A percentile compares a stretch with the other conserved stretches of the same genome.
phyloP scores from a whole-genome alignment of 306 rosid species.

The Astragalus glycyphyllos region DNA sequence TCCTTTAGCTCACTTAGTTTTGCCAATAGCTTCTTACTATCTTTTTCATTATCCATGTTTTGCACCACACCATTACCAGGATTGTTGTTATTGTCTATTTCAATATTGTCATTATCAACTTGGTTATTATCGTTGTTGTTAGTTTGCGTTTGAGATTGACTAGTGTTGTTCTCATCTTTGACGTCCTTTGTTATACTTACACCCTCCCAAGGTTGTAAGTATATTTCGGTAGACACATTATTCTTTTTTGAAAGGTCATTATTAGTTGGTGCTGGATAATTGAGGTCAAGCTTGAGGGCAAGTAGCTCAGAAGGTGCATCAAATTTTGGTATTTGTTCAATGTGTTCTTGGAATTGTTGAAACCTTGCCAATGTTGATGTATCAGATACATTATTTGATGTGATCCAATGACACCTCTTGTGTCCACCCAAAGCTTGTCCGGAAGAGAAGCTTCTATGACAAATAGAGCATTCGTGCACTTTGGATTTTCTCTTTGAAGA shows the following conservation, averaged over 20 bases:
- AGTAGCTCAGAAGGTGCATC: constrained; percentile 56
- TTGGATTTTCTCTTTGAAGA: constrained; percentile 72
- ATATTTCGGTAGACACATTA: constrained; percentile 58
- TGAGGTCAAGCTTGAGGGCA: constrained; percentile 83
- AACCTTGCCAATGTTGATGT: constrained; percentile 64
- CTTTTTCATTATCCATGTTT: constrained; percentile 72
- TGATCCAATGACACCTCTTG: constrained; percentile 96
- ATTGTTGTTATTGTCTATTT: constrained; percentile 46
- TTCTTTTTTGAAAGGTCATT: constrained; percentile 42
- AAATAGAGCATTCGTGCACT: constrained; percentile 92
- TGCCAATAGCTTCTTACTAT: constrained; percentile 77
- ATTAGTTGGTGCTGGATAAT: constrained; percentile 65
- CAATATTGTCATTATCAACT: constrained; percentile 45
- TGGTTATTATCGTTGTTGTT: not conserved
- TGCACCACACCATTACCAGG: constrained; percentile 40
- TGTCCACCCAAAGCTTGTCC: constrained; percentile 98
- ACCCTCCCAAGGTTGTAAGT: constrained; percentile 64
- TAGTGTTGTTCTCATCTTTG: constrained; percentile 47
- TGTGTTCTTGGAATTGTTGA: constrained; percentile 71
- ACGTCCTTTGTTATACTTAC: constrained; percentile 39
- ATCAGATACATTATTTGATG: constrained; percentile 70
- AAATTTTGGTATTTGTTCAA: constrained; percentile 57
- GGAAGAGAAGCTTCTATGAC: constrained; percentile 85
- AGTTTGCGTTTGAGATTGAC: constrained; percentile 18
- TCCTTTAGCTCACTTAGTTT: constrained; percentile 90